Evolutionary conservation across 352 stramenopile genomes (phyloP).

Genomic region (Globisporangium cystogenes): DNA sequence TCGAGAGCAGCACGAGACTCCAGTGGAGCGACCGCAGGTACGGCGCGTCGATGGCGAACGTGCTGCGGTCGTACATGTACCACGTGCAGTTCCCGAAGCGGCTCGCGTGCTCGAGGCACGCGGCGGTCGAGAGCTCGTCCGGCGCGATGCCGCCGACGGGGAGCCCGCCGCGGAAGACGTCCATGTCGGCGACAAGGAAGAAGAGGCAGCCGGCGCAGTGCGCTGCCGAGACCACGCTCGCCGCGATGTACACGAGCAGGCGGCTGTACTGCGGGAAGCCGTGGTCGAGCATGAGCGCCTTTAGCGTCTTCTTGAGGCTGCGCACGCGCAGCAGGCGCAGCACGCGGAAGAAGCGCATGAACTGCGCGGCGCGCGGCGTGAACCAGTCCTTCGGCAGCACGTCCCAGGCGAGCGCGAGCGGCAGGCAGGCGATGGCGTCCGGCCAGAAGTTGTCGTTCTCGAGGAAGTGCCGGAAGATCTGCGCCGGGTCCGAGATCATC

Average conservation of each 20-base stretch:
- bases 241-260: conserved; percentile 43
- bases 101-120: conserved; percentile 19
- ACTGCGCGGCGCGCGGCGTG: conserved; percentile 14
- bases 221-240: conserved; percentile 31
- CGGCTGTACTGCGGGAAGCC: conserved; percentile 31
- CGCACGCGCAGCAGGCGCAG: conserved; percentile 43
- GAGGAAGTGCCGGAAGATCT: conserved; percentile 33
- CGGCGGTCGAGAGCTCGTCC: conserved; percentile 1
- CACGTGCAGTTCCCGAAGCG: conserved; percentile 60
- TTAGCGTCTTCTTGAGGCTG: conserved; percentile 23
- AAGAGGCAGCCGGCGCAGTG: conserved; percentile 53
- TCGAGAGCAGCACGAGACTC: conserved; percentile 71
- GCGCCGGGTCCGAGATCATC: conserved; percentile 10
- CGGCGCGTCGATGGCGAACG: conserved; percentile 50
- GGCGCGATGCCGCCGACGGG: conserved; percentile 16
- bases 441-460: conserved; percentile 31
- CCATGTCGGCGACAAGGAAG: conserved; percentile 42
- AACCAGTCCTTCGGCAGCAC: conserved; percentile 41
- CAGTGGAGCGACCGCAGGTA: conserved; percentile 62
- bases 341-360: conserved; percentile 32
- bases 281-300: conserved; percentile 34
- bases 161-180: conserved; percentile 37
- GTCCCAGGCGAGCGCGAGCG: conserved; percentile 55
- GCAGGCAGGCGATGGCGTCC: conserved; percentile 26
- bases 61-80: conserved; percentile 67